Conservation (phyloP, 139 green algal genomes). For the Micractinium conductrix region DNA sequence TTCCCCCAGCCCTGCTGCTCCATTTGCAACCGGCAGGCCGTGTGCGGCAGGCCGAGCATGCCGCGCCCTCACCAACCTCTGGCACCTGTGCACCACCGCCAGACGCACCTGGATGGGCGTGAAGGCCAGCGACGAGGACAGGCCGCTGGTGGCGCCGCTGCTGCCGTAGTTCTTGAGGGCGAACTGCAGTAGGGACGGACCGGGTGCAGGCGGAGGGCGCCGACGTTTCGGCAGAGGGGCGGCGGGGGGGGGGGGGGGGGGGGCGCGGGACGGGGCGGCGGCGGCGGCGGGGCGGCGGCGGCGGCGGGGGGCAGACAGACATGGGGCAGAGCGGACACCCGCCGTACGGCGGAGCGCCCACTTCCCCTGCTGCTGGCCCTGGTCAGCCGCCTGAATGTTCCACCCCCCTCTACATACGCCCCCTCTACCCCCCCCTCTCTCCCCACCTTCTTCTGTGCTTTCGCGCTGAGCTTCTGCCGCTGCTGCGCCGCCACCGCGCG, state of each 20-base stretch:
- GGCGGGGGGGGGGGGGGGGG: neutral
- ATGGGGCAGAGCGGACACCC: no score
- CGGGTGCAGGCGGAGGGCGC: no score
- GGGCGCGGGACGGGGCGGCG: neutral
- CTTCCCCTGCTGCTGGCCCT: neutral
- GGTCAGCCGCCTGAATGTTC: neutral
- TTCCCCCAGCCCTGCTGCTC: no score
- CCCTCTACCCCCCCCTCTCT: neutral
- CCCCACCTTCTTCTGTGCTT: slow-evolving; percentile 79
- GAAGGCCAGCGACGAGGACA: slow-evolving; percentile 93
- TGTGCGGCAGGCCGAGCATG: neutral
- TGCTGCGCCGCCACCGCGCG: slow-evolving; percentile 77
- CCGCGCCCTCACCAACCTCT: neutral
- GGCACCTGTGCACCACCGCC: neutral
- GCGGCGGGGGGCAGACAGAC: neutral
- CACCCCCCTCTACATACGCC: neutral
- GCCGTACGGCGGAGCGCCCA: neutral
- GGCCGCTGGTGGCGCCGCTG: slow-evolving; percentile 68
- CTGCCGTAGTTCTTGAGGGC: slow-evolving; percentile 45
- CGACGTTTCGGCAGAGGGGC: no score
- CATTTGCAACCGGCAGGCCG: no score
- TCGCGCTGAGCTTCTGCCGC: slow-evolving; percentile 84
- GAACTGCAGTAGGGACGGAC: neutral
- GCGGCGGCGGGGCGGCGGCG: neutral
- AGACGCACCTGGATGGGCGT: slow-evolving; percentile 86